These are phyloP conservation scores for Colletotrichum sp. DNA, from an alignment of 2,329 filamentous ascomycete genomes.

Conservation along the genomic window DNA sequence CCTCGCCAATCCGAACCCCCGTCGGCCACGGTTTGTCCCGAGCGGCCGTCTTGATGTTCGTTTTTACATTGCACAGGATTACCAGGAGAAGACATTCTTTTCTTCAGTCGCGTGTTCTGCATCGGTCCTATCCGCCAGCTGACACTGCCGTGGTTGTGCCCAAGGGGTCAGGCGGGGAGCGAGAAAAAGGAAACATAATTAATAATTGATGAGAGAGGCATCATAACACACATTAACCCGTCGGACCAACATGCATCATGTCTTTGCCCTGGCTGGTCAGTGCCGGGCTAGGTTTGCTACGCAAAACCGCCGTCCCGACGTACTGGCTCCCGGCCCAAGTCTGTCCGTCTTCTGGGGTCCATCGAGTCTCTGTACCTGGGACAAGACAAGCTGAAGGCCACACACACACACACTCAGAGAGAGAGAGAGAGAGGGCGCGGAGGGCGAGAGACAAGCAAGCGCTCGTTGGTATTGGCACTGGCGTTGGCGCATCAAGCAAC, in stretches of 20 bases:
- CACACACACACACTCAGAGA: background rate
- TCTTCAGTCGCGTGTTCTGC: background rate
- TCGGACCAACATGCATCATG: slow-evolving; percentile 12
- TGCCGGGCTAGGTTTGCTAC: slow-evolving; percentile 16
- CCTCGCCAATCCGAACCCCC: background rate
- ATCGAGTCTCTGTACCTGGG: background rate
- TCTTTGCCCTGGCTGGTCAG: background rate
- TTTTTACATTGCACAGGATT: background rate
- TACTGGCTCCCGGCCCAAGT: slow-evolving; percentile 19
- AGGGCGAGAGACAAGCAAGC: background rate
- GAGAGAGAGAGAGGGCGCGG: background rate
- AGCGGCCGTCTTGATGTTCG: background rate
- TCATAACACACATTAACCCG: background rate
- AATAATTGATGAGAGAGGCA: background rate
- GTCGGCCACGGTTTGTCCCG: background rate
- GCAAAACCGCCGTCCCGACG: slow-evolving; percentile 15
- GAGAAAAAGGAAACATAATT: background rate
- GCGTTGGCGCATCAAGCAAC: background rate
- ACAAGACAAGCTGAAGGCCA: background rate
- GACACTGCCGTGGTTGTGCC: background rate
- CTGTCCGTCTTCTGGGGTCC: background rate
- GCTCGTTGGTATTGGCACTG: background rate
- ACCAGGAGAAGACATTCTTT: background rate
- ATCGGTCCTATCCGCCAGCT: slow-evolving; percentile 1
- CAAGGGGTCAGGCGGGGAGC: background rate